These are phyloP conservation scores for Starmera dryadoides DNA, from an alignment of 805 yeast species.

Conservation along the genomic window DNA sequence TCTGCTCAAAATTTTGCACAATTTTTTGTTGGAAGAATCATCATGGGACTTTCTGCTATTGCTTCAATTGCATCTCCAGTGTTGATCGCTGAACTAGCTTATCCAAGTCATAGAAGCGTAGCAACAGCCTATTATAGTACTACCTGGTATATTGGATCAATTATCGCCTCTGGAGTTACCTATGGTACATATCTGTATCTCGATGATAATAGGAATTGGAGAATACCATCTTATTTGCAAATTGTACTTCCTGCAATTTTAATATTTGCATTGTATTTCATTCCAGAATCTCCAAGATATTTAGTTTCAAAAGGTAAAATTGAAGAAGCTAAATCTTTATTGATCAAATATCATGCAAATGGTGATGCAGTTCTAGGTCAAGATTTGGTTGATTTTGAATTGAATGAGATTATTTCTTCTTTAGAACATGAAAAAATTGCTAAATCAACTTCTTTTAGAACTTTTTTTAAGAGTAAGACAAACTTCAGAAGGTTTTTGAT, in stretches of 20 bases:
- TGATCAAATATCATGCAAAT: slow-evolving; percentile 29
- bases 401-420: slow-evolving; percentile 28
- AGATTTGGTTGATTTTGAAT: slow-evolving; percentile 25
- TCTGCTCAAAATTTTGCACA: not conserved
- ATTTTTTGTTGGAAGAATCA: slow-evolving; percentile 1
- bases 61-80: not conserved
- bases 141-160: slow-evolving; percentile 42
- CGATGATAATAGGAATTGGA: slow-evolving; percentile 33
- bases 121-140: slow-evolving; percentile 36
- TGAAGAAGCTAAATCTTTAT: slow-evolving; percentile 32
- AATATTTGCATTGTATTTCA: slow-evolving; percentile 9
- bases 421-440: slow-evolving; percentile 29
- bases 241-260: slow-evolving; percentile 25
- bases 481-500: slow-evolving; percentile 32
- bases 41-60: not conserved
- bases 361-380: slow-evolving; percentile 18
- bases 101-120: slow-evolving; percentile 33
- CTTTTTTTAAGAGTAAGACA: slow-evolving; percentile 24
- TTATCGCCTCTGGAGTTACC: slow-evolving; percentile 40
- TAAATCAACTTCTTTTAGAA: slow-evolving; percentile 22
- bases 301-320: slow-evolving; percentile 28
- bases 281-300: slow-evolving; percentile 42
- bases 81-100: slow-evolving; percentile 39
- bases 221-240: slow-evolving; percentile 43
- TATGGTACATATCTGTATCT: slow-evolving; percentile 29